Evolutionary conservation across 73 alveolate species (phyloP), one percentile per base, ranked within the genome.

Genomic region (Urostyla sp.): DNA sequence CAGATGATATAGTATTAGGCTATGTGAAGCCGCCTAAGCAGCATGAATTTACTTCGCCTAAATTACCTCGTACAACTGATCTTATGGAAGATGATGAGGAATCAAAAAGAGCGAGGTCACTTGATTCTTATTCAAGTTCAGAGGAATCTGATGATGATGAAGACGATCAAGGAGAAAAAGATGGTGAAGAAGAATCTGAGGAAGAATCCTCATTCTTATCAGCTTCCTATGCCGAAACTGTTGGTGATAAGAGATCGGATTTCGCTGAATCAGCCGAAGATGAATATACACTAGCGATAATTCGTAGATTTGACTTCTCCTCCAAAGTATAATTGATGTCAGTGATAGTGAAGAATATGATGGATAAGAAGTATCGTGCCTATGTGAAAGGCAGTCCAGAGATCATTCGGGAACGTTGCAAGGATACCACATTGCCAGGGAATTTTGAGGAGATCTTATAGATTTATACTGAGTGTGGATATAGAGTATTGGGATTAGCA

Each of bases 301-400:
- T 89, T 31, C 90, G 86, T 56, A 82, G 98, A 83, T 95, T 84
- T 89, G 97, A 95, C 58, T 95, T 95, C 72, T 75, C 89, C 13
- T 89, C 98, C 15, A 85, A 86, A 60, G 67, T 92, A 15, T 87
- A 92, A 84, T 92, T 98, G 90, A 96, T 96, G 99, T 87, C 97
- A 8, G 98, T 92, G 31, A 77, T 94, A 35, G 94, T 85, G 24
- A 90, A 88, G 75, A 63, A 81, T 49, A 49, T 72, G 56, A 56
- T 49, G 44, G 81, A 85, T 38, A 63, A 74, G 15, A 40, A 45
- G 32, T 38, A 38, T 20, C 35, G 40, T 15, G 20, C 86, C 18
- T 84, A 69, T 72, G 52, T 76, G 27, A 95, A 95, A 91, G 98
- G 99, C 10, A 90, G 98, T 6, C 97, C 98, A 13, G 98, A 95